phyloP scores from a whole-genome alignment of 164 flowering plant genomes.

The Stephania cephalantha region DNA sequence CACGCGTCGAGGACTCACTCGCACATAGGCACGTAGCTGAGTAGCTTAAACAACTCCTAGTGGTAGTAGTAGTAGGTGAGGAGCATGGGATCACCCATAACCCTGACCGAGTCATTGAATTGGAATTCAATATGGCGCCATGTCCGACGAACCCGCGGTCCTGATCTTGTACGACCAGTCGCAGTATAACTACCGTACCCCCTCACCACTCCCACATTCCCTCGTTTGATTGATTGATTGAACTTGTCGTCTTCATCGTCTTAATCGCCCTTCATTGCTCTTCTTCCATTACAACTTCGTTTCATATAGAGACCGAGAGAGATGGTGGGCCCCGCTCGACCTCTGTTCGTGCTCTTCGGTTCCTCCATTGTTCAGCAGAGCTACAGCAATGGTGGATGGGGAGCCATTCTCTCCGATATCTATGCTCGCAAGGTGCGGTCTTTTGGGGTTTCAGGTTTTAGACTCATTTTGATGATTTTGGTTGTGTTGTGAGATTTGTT shows the following conservation, averaged over 20 bases:
- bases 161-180: neutral
- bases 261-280: neutral
- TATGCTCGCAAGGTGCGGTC: slow-evolving; percentile 70
- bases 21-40: neutral
- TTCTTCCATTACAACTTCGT: neutral
- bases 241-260: neutral
- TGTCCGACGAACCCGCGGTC: neutral
- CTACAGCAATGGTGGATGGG: slow-evolving; percentile 87
- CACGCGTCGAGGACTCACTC: neutral
- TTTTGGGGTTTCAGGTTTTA: neutral
- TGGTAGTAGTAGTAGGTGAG: neutral
- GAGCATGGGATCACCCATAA: neutral
- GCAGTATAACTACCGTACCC: neutral
- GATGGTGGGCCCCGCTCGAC: slow-evolving; percentile 75
- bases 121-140: neutral
- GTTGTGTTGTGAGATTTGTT: neutral
- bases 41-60: neutral
- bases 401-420: slow-evolving; percentile 70
- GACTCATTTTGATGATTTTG: neutral
- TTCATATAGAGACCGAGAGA: neutral
- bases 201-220: neutral
- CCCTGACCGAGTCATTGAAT: neutral
- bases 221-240: too few relatives aligned
- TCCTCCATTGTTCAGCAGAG: slow-evolving; percentile 86
- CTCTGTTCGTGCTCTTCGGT: slow-evolving; percentile 79